Evolutionary conservation across 441 rosid species (phyloP), one percentile per base, ranked within the genome.

Genomic region (Euphorbia celastroides): DNA sequence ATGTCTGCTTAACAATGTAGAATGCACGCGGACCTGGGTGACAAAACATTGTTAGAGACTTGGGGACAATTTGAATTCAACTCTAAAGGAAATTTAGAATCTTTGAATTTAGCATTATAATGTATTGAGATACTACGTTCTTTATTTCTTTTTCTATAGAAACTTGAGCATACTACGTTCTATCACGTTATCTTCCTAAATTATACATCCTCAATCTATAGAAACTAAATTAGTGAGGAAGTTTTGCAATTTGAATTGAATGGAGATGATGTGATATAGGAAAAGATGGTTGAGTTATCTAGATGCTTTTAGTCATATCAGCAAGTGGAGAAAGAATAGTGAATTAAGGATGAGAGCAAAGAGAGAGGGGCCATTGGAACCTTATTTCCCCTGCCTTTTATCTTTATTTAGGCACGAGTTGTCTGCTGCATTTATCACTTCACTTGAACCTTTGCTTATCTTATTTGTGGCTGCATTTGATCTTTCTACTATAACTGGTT

Each of bases 401-500:
- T 57, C 54, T 11, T 9, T 6, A 19, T 46, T n/a, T 1, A 0
- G 51, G 65, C 60, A 57, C 57, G 72, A 68, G 34, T 59, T 57
- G 61, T 72, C 65, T 46, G 60, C 66, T 57, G 57, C 2, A 13
- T 19, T 5, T 4, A 16, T 32, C 55, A 57, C 6, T 22, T 25
- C 14, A 31, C 64, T 57, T 50, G 2, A 20, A 32, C 17, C 30
- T 17, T 31, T 48, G 26, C 12, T 19, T 44, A 23, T 34, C 1
- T 46, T 14, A 42, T 38, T 51, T 13, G 23, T 67, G 22, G 8
- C 34, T n/a, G 12, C 14, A 34, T 34, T 34, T 34, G 38, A 34
- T 34, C 38, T 34, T 34, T 34, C 38, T 3, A 34, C 38, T 34
- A 34, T 9, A 34, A 34, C 38, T 3, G 9, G 9, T 9, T 4